Conservation (phyloP, 1,284 basidiomycete genomes). For the Tilletiaria anomala region DNA sequence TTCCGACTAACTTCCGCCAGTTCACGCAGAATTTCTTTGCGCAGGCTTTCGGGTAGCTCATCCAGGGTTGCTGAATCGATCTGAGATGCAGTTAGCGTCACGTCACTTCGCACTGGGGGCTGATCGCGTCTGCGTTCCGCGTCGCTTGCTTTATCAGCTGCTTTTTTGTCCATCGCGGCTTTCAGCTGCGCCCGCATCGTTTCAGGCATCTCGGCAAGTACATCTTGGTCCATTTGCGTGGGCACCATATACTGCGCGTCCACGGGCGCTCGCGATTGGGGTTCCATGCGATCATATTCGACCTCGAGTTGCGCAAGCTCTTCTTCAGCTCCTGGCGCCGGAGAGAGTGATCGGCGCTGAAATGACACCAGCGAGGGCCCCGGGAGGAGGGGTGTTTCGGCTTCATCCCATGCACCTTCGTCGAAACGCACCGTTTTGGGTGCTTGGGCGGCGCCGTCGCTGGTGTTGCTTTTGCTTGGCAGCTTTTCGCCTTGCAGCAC, state of each 20-base stretch:
- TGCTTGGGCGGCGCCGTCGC: background rate
- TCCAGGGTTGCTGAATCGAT: constrained; percentile 28
- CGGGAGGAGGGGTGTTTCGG: background rate
- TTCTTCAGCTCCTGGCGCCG: constrained; percentile 3
- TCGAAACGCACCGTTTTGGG: background rate
- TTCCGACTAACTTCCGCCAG: constrained; percentile 1
- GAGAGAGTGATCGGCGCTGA: background rate
- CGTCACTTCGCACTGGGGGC: constrained; percentile 7
- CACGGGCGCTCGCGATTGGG: background rate
- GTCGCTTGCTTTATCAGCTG: constrained; percentile 1
- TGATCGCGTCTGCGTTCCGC: background rate
- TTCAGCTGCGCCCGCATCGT: background rate
- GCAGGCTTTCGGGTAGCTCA: constrained; percentile 22
- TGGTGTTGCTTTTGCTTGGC: background rate
- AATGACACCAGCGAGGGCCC: background rate
- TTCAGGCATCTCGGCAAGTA: background rate
- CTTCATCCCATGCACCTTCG: background rate
- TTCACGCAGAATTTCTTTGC: constrained; percentile 25
- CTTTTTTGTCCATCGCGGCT: background rate
- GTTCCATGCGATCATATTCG: background rate
- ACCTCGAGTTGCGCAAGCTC: background rate
- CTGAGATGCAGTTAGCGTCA: constrained; percentile 27
- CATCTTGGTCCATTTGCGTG: background rate
- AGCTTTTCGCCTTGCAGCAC: too few relatives aligned
- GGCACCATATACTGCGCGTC: background rate